These are phyloP conservation scores for Seiridium cupressi DNA, from an alignment of 2,329 filamentous ascomycete species.

Conservation along the genomic window DNA sequence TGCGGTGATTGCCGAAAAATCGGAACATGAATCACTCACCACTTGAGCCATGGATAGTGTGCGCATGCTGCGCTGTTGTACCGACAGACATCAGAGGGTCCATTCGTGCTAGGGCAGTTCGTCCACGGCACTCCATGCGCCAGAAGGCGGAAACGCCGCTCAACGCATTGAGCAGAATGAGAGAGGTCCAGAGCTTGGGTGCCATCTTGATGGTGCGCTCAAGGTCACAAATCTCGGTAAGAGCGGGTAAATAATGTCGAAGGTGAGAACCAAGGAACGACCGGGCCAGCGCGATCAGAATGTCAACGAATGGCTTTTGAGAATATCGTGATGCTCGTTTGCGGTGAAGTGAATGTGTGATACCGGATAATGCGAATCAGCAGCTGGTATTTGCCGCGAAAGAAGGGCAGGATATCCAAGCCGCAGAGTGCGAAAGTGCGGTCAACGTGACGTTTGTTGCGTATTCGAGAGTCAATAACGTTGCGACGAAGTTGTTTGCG, in stretches of 20 bases:
- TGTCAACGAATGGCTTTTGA: not conserved
- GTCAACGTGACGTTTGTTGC: not conserved
- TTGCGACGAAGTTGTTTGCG: not conserved
- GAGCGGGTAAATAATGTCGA: not conserved
- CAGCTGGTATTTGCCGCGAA: not conserved
- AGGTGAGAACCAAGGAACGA: not conserved
- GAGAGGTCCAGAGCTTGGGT: not conserved
- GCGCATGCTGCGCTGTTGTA: conserved; percentile 61
- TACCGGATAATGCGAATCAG: not conserved
- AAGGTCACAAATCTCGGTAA: not conserved
- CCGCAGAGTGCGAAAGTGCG: not conserved
- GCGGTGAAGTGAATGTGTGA: not conserved
- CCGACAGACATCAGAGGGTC: conserved; percentile 73
- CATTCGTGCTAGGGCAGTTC: conserved; percentile 67
- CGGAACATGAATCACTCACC: conserved; percentile 52
- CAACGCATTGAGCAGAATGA: not conserved
- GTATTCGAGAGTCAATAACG: not conserved
- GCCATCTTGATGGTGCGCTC: not conserved
- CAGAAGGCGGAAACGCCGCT: conserved; percentile 66
- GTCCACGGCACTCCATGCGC: conserved; percentile 81
- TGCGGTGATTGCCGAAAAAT: too few relatives aligned
- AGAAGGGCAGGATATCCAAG: not conserved
- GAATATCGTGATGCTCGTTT: not conserved
- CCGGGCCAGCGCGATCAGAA: not conserved
- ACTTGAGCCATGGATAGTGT: conserved; percentile 72